These are phyloP conservation scores for Pythium rhizo-oryzae DNA, from an alignment of 352 stramenopile species.

Conservation along the genomic window DNA sequence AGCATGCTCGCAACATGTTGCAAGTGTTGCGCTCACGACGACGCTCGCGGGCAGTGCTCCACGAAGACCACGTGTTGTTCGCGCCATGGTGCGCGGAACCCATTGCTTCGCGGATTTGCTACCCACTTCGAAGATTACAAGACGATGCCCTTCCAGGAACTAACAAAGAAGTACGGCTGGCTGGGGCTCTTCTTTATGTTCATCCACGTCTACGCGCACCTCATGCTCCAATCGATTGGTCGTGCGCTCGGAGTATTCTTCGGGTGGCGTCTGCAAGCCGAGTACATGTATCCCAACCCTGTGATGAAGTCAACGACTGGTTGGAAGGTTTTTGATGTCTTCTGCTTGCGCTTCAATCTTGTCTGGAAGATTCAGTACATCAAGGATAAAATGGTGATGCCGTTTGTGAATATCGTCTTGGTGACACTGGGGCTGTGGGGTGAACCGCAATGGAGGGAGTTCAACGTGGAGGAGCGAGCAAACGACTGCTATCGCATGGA, in stretches of 20 bases:
- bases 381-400: conserved; percentile 61
- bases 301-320: conserved; percentile 30
- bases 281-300: conserved; percentile 53
- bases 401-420: conserved; percentile 46
- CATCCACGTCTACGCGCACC: conserved; percentile 47
- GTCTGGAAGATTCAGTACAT: conserved; percentile 64
- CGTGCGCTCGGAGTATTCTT: conserved; percentile 42
- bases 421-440: conserved; percentile 56
- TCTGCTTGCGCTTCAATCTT: conserved; percentile 60
- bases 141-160: conserved; percentile 27
- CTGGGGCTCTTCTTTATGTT: conserved; percentile 47
- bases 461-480: conserved; percentile 59
- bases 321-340: conserved; percentile 40
- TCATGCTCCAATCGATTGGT: conserved; percentile 56
- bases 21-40: neutral
- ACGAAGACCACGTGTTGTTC: neutral
- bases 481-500: conserved; percentile 65
- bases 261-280: conserved; percentile 36
- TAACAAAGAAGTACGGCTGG: conserved; percentile 48
- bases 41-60: neutral
- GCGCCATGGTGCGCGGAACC: conserved; percentile 9
- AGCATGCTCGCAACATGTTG: conserved; percentile 5
- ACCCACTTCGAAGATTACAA: conserved; percentile 50
- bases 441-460: conserved; percentile 49
- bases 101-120: conserved; percentile 21